A percentile compares a stretch with the other conserved stretches of the same genome.
Conservation (phyloP, 495 filamentous ascomycete genomes). For the Parathielavia appendiculata region DNA sequence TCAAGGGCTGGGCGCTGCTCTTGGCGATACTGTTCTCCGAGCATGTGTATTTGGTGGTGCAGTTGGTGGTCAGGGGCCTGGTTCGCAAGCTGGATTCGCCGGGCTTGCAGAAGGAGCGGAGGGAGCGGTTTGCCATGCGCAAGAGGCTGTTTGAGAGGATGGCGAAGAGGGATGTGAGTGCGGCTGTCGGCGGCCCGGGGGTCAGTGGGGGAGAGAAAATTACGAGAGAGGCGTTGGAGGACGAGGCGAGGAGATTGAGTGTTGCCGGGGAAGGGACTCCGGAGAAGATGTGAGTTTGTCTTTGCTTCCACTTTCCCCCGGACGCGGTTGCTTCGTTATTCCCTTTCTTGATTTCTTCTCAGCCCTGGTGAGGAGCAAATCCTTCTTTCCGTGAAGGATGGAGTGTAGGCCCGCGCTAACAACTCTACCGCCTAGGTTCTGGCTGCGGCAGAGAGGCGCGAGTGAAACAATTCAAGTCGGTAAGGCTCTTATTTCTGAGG, state of each 20-base stretch:
- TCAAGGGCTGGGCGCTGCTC: conserved; percentile 76
- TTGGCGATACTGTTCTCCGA: conserved; percentile 82
- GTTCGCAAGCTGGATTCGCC: conserved; percentile 79
- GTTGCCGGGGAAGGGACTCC: conserved; percentile 42
- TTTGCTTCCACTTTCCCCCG: background rate
- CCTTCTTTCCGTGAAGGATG: too few species aligned
- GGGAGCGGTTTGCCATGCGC: conserved; percentile 72
- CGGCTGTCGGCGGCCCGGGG: conserved; percentile 41
- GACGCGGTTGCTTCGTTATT: too few species aligned
- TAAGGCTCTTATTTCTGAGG: conserved; percentile 25
- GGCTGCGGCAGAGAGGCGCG: conserved; percentile 38
- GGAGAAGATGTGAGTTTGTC: conserved; percentile 46
- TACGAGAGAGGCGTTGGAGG: conserved; percentile 47
- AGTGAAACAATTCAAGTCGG: conserved; percentile 39
- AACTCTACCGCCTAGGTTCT: conserved; percentile 43
- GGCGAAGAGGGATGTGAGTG: conserved; percentile 31
- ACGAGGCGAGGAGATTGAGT: conserved; percentile 61
- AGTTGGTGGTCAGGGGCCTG: conserved; percentile 62
- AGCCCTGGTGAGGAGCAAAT: too few species aligned
- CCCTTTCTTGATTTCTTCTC: background rate
- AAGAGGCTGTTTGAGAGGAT: conserved; percentile 54
- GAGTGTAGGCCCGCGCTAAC: background rate
- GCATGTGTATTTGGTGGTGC: conserved; percentile 72
- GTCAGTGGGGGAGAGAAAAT: conserved; percentile 54
- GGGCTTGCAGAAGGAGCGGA: conserved; percentile 68